A percentile compares a stretch with the other conserved stretches of the same genome.
Conservation (phyloP, 2,329 filamentous ascomycete genomes). For the Tolypocladium ovalisporum region DNA sequence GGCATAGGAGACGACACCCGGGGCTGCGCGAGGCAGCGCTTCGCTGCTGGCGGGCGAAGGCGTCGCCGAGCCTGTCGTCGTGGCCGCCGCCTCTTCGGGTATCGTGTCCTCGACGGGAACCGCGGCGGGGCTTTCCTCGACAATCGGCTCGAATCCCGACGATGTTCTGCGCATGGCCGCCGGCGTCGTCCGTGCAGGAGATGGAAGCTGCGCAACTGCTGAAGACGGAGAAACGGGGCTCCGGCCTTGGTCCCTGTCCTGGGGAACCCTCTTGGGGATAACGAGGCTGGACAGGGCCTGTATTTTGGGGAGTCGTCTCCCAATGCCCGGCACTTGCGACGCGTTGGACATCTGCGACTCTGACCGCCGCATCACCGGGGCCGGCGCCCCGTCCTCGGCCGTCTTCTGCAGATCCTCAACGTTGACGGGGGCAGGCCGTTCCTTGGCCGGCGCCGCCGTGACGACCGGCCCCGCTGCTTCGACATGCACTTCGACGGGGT, state of each 20-base stretch:
- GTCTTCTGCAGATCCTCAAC: constrained; percentile 56
- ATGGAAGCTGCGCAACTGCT: constrained; percentile 1
- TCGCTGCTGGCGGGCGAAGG: constrained; percentile 11
- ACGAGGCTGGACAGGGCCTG: neutral
- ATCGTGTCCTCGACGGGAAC: constrained; percentile 6
- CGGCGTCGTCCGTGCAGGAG: neutral
- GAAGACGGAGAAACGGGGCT: constrained; percentile 12
- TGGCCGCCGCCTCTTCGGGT: constrained; percentile 2
- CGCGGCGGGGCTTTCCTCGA: constrained; percentile 25
- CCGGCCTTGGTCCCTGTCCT: constrained; percentile 1
- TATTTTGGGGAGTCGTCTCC: constrained; percentile 4
- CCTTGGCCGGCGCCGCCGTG: constrained; percentile 17
- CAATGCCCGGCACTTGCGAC: constrained; percentile 5
- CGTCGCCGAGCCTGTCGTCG: constrained; percentile 6
- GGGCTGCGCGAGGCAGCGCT: constrained; percentile 18
- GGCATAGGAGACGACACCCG: constrained; percentile 38
- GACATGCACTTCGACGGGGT: constrained; percentile 48
- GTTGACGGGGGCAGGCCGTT: constrained; percentile 50
- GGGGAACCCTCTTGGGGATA: neutral
- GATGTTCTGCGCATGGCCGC: constrained; percentile 13
- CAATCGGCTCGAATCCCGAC: constrained; percentile 27
- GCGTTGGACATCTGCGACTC: constrained; percentile 16
- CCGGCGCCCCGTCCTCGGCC: constrained; percentile 36
- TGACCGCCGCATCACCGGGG: constrained; percentile 15
- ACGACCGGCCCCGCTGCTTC: constrained; percentile 18